These are phyloP conservation scores for Podospora didyma DNA, from an alignment of 495 filamentous ascomycete genomes.

Conservation along the genomic window DNA sequence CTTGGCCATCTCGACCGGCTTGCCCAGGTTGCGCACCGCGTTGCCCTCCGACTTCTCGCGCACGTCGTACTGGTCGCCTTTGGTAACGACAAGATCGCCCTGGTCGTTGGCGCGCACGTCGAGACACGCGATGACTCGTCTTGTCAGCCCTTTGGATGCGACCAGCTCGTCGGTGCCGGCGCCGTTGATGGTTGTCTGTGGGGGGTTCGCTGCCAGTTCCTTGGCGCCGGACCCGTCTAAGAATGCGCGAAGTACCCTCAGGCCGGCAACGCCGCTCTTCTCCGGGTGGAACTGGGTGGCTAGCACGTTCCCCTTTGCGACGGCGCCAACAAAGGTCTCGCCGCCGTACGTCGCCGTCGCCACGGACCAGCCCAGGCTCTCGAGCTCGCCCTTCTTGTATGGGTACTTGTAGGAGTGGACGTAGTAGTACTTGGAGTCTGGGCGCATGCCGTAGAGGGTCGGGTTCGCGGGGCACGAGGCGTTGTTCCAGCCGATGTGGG, in stretches of 20 bases:
- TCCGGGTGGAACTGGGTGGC: constrained; percentile 98
- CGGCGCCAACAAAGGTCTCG: constrained; percentile 87
- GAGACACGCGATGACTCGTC: constrained; percentile 89
- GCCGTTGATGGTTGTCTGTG: not conserved
- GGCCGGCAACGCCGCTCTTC: constrained; percentile 87
- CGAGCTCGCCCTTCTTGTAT: constrained; percentile 65
- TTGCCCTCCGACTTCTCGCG: constrained; percentile 80
- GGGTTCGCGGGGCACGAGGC: constrained; percentile 51
- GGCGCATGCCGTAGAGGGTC: constrained; percentile 68
- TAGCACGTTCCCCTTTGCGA: constrained; percentile 77
- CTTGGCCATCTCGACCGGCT: constrained; percentile 90
- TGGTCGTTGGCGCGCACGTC: constrained; percentile 96
- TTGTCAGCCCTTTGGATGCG: constrained; percentile 66
- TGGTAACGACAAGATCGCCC: constrained; percentile 94
- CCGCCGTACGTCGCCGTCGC: constrained; percentile 83
- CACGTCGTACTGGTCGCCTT: constrained; percentile 99
- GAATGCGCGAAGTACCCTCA: constrained; percentile 81
- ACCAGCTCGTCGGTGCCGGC: constrained; percentile 10
- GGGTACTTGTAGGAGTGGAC: constrained; percentile 91
- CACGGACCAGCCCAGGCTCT: constrained; percentile 78
- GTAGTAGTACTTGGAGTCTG: constrained; percentile 94
- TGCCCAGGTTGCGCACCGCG: constrained; percentile 86
- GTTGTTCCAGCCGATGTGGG: constrained; percentile 97
- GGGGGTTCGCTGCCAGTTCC: constrained; percentile 24
- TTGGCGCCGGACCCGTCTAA: constrained; percentile 59